phyloP scores from a whole-genome alignment of 2,329 filamentous ascomycete species.

The Ceratocystis alfenasii region DNA sequence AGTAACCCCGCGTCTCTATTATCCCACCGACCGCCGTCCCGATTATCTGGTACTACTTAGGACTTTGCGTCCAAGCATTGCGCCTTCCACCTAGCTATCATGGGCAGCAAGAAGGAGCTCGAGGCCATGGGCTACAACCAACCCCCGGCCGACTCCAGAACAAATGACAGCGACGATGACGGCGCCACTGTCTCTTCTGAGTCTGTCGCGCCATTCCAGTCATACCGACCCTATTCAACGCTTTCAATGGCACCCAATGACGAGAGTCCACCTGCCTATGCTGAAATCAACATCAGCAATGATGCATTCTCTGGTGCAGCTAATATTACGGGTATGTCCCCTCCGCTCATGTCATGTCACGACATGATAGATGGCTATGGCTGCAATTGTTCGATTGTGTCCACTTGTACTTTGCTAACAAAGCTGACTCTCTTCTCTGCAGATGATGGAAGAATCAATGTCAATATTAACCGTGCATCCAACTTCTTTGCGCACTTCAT shows the following conservation, averaged over 20 bases:
- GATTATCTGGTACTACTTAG: not conserved
- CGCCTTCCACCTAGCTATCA: not conserved
- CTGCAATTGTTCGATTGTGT: not conserved
- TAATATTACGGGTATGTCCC: constrained; percentile 39
- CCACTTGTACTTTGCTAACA: constrained; percentile 5
- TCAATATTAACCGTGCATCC: constrained; percentile 63
- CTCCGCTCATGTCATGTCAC: not conserved
- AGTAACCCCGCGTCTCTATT: not conserved
- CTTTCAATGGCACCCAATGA: constrained; percentile 11
- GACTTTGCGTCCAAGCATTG: not conserved
- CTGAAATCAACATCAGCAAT: constrained; percentile 34
- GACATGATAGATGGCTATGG: too few relatives aligned
- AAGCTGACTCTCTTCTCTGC: not conserved
- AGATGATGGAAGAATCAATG: constrained; percentile 68
- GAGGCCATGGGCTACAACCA: constrained; percentile 8
- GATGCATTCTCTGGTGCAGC: constrained; percentile 50
- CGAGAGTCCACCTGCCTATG: constrained; percentile 44
- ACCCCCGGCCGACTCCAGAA: not conserved
- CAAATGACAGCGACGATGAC: not conserved
- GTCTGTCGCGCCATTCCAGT: not conserved
- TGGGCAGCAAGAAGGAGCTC: constrained; percentile 8
- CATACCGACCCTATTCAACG: constrained; percentile 6
- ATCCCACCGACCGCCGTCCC: not conserved
- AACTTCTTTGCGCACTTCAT: constrained; percentile 18
- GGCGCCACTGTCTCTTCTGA: not conserved